Base-by-base conservation (phyloP, 257 asterid genomes). In the Nemophila menziesii region DNA sequence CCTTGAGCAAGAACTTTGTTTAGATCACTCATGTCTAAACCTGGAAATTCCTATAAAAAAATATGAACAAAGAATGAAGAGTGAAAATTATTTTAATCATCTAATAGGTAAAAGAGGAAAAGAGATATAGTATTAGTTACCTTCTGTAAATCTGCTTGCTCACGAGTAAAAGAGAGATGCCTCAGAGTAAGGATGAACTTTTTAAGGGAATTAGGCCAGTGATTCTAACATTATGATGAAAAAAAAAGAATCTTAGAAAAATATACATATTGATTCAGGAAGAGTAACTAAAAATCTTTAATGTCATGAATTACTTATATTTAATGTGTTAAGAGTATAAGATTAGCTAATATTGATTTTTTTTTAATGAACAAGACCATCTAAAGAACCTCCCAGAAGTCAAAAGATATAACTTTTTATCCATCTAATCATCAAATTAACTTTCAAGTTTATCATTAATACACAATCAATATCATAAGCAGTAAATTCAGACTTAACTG, bases 161-260 rank as follows among this genome's bases (percentile, higher is more conserved):
- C 64, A 6, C 97, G 86, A 42, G 78, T 72, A 67, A 86, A 69
- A 52, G 86, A 71, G 49, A 82, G 82, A 41, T 78, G 73, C 70
- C 63, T 75, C 57, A 65, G 33, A 18, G 64, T 60, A n/a, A 48
- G 71, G 53, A 79, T 72, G 66, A 72, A 86, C 58, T 74, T 72
- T 49, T 75, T 79, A 46, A 82, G 90, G 9, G 94, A 82, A 55
- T 63, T 65, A 43, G 94, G 97, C 97, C 94, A 86, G 62, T 79
- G 64, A 70, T 78, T 87, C 97, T 86, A 52, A 22, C 60, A 64
- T 22, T 46, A 57, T 36, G 29, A 43, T 56, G 29, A 50, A 33
- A 16, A 12, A 46, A 15, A 29, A n/a, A 16, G 18, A 40, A 43
- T 8, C 5, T 18, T 4, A 20, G 50, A 29, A 38, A 27, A 26